Evolutionary conservation across 1,284 basidiomycete species (phyloP), one percentile per base, ranked within the genome.

Genomic region (Tilletia walkeri): DNA sequence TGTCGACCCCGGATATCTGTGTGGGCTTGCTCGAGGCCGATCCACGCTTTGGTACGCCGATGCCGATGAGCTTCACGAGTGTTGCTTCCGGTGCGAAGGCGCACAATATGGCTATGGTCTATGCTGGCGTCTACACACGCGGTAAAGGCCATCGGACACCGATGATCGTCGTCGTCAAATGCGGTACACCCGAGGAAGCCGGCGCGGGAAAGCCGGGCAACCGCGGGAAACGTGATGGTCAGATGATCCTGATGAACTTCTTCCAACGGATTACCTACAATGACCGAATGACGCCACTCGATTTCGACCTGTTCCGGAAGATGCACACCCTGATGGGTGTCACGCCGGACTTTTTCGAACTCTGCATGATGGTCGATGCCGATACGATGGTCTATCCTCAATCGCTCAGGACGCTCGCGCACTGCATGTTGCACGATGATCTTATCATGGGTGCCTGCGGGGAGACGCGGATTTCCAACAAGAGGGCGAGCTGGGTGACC

Each of bases 401-500:
- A 48, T 73, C 78, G 34, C 73, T 83, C 72, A 78, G 76, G 61
- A 77, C 67, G 53, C 67, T 83, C 18, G 49, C 73, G 59, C 78
- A 97, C 84, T 93, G 92, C 85, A 96, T 99, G 95, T 93, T 96
- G 77, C 91, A 96, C 84, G 96, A 99, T 85, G 92, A 92, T 80
- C 89, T 94, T 88, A 95, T 99, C 84, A 99, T 99, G 96, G 96
- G 96, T 49, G 92, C 95, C 24, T 99, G 96, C 82, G 96, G 96
- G 68, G 96, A 99, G 85, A 99, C 96, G 2, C 90, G 95, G 20
- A 97, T 99, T 85, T 92, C 93, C 67, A 99, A 99, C 88, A 99
- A 99, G 84, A 66, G 67, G 90, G 93, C 56, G 76, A 93, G 93
- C 18, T 99, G 96, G 96, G 94, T 99, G 39, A 99, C 96, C 0